Conservation (phyloP, 1,284 basidiomycete species). For the Leccinum pachyderme region DNA sequence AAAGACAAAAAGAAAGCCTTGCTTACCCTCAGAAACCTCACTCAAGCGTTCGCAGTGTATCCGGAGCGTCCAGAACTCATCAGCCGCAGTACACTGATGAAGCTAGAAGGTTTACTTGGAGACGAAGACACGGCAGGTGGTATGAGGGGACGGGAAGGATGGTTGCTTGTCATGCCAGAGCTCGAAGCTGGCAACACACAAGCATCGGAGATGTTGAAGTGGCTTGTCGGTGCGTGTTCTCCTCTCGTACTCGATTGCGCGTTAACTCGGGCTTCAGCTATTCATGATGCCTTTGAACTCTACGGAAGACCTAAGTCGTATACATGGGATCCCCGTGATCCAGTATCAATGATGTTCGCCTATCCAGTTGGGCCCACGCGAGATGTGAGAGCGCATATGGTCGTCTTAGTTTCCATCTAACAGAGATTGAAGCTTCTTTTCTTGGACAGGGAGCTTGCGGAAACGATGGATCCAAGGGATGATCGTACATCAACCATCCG, state of each 20-base stretch:
- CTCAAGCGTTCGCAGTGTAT: constrained; percentile 86
- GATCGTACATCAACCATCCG: constrained; percentile 74
- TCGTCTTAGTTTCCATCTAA: constrained; percentile 14
- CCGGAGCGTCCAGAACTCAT: constrained; percentile 94
- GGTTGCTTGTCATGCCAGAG: constrained; percentile 88
- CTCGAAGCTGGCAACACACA: constrained; percentile 47
- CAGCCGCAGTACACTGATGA: constrained; percentile 82
- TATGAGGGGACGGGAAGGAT: constrained; percentile 70
- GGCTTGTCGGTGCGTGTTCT: constrained; percentile 74
- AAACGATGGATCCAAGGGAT: constrained; percentile 76
- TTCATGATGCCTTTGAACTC: constrained; percentile 85
- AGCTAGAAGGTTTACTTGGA: constrained; percentile 79
- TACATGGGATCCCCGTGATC: constrained; percentile 84
- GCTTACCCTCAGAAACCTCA: constrained; percentile 54
- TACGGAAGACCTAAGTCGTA: constrained; percentile 84
- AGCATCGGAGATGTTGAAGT: constrained; percentile 85
- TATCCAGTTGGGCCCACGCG: constrained; percentile 75
- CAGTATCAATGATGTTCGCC: constrained; percentile 74
- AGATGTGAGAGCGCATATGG: constrained; percentile 53
- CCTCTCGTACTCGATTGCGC: constrained; percentile 3
- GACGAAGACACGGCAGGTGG: constrained; percentile 68
- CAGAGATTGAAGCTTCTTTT: constrained; percentile 65
- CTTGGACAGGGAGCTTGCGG: constrained; percentile 82
- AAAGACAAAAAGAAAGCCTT: constrained; percentile 71
- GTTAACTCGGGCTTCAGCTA: constrained; percentile 42